These are phyloP conservation scores for Chrysochromulina parva DNA, from an alignment of 78 protist species.

Conservation along the genomic window DNA sequence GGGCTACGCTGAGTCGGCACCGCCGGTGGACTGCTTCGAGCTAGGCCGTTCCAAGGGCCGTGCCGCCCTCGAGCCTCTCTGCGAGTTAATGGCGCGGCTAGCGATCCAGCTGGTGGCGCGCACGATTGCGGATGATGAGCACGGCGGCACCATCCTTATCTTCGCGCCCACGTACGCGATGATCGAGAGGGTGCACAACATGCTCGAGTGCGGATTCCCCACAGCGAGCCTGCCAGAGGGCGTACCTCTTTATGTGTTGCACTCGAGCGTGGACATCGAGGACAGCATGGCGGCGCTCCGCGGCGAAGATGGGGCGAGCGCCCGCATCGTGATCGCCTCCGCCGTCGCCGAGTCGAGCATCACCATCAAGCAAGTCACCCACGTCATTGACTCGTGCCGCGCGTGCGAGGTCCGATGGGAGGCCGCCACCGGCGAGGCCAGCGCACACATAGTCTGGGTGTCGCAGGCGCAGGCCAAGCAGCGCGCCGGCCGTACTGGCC, in stretches of 20 bases:
- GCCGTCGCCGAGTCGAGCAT: not conserved
- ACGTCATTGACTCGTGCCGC: constrained; percentile 10
- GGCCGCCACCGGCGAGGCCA: not conserved
- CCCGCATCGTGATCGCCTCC: not conserved
- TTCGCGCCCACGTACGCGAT: not conserved
- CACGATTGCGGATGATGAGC: not conserved
- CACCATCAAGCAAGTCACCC: constrained; percentile 4
- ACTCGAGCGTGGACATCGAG: constrained; percentile 1
- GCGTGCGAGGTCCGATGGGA: not conserved
- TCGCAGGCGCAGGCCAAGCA: not conserved
- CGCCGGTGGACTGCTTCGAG: not conserved
- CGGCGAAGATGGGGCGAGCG: not conserved
- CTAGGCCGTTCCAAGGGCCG: not conserved
- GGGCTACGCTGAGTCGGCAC: not conserved
- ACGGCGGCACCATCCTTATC: not conserved
- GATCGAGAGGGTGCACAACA: not conserved
- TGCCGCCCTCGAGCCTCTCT: not conserved
- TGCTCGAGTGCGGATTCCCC: not conserved
- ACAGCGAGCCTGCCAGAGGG: not conserved
- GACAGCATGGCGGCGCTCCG: constrained; percentile 8
- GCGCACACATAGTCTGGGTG: not conserved
- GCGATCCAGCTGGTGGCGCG: not conserved
- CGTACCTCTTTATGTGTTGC: not conserved
- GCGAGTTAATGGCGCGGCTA: not conserved
- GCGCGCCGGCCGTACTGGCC: not conserved